Evolutionary conservation across 139 green algal genomes (phyloP), one percentile per base, ranked within the genome.

Genomic region (Volvox reticuliferus): DNA sequence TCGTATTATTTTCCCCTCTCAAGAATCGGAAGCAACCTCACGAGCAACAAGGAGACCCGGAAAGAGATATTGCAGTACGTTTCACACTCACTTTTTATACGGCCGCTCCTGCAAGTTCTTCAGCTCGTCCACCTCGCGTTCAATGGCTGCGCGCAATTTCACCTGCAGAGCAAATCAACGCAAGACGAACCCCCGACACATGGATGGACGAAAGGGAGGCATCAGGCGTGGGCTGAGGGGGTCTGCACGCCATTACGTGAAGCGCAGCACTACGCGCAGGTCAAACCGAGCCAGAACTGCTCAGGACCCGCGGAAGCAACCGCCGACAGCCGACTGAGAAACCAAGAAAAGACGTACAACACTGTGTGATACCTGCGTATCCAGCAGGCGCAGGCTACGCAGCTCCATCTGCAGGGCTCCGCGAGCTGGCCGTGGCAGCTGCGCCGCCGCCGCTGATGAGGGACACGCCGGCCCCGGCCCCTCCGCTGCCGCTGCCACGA

Each of bases 31-130:
- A 55, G 44, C 5, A 55, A 55, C 44, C 44, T 55, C 44, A 55
- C 44, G 44, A 55, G 9, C 44, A 55, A 9, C 44, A 55, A 55
- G 44, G 44, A 55, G 44, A 55, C 44, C 44, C 5, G 44, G 44
- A 55, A 55, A 55, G 44, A 55, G 44, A 55, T 55, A 12, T 28
- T 16, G 65, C 65, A 5, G 65, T 73, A 73, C 16, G 44, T 26
- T 26, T 35, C 94, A 91, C 28, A 95, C 83, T 86, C 97, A 95
- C 79, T 95, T 96, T 55, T 94, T 95, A 94, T 99, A 99, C 36
- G 89, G 68, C 61, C 94, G 89, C 68, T 99, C 98, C 22, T 87
- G 93, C 94, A 99, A 93, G 50, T 85, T 80, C 89, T 93, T 94
- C 6, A 99, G 91, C 65, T 97, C 94, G 44, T 94, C 87, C 91